Evolutionary conservation across 768 basidiomycete species (phyloP).

Genomic region (Strobilomyces dryophilus): DNA sequence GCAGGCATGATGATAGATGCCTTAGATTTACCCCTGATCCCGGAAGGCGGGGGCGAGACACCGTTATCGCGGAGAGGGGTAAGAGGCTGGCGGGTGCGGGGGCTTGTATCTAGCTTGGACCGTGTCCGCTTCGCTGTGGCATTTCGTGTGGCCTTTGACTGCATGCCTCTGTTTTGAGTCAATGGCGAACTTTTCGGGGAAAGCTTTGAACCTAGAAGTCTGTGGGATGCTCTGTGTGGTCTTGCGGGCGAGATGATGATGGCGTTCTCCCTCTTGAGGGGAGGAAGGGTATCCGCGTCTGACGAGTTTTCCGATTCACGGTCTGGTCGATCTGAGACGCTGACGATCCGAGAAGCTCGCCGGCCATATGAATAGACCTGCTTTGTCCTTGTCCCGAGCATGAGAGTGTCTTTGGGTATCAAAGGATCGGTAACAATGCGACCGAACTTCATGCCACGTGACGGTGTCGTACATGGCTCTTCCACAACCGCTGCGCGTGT

Average conservation of each 20-base stretch:
- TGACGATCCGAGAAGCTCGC: constrained; percentile 57
- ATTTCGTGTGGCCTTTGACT: constrained; percentile 13
- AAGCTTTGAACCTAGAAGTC: constrained; percentile 6
- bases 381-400: constrained; percentile 62
- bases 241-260: constrained; percentile 22
- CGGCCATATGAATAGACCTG: constrained; percentile 64
- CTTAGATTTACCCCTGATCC: constrained; percentile 23
- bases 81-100: constrained; percentile 37
- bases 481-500: constrained; percentile 62
- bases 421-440: background rate
- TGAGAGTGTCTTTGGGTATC: constrained; percentile 18
- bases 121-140: constrained; percentile 12
- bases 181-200: constrained; percentile 20
- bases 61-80: constrained; percentile 37
- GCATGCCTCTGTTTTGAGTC: constrained; percentile 26
- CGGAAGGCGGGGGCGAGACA: constrained; percentile 32
- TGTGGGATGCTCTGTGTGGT: constrained; percentile 8
- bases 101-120: constrained; percentile 13
- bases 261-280: constrained; percentile 21
- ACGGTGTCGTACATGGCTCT: constrained; percentile 51
- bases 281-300: constrained; percentile 33
- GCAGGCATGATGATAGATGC: constrained; percentile 9
- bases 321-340: constrained; percentile 34
- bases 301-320: constrained; percentile 30
- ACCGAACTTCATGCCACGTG: constrained; percentile 20